Percentiles rank a stretch among this genome's conserved stretches.
phyloP scores from a whole-genome alignment of 768 basidiomycete species.

The Tylopilus subfusipes region DNA sequence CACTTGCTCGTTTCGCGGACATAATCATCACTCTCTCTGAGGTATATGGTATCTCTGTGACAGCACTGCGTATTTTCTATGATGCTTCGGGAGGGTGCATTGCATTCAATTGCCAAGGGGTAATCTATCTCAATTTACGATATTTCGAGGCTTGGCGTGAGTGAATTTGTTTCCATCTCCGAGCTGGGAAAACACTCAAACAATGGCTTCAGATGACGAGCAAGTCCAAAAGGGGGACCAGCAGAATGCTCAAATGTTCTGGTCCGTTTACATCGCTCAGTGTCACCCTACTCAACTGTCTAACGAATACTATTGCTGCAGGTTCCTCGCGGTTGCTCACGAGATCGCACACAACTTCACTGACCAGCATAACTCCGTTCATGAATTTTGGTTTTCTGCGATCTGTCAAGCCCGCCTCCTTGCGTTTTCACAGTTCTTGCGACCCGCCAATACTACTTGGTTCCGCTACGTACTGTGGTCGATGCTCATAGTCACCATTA shows the following conservation, averaged over 20 bases:
- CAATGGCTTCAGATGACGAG: background rate
- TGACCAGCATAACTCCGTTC: constrained; percentile 76
- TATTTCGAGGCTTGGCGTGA: constrained; percentile 51
- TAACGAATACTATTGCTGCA: background rate
- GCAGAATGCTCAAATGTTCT: background rate
- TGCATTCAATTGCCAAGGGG: constrained; percentile 86
- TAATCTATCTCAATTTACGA: constrained; percentile 73
- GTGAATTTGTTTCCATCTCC: constrained; percentile 24
- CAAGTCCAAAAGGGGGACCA: background rate
- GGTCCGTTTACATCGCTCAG: background rate
- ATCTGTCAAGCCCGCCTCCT: constrained; percentile 67
- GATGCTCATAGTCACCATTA: too few relatives aligned
- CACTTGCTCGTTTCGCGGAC: constrained; percentile 65
- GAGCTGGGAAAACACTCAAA: background rate
- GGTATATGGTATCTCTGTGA: constrained; percentile 66
- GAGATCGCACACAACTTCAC: constrained; percentile 89
- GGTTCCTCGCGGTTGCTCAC: constrained; percentile 87
- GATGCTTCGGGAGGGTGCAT: constrained; percentile 74
- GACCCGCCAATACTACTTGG: background rate
- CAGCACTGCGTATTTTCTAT: constrained; percentile 77
- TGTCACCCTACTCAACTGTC: background rate
- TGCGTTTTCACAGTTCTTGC: constrained; percentile 29
- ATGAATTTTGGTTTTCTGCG: constrained; percentile 88
- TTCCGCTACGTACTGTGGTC: background rate
- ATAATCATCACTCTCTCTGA: constrained; percentile 58